Evolutionary conservation across 129 eudicot species (phyloP), one percentile per base, ranked within the genome.

Genomic region (Saussurea involucrata): DNA sequence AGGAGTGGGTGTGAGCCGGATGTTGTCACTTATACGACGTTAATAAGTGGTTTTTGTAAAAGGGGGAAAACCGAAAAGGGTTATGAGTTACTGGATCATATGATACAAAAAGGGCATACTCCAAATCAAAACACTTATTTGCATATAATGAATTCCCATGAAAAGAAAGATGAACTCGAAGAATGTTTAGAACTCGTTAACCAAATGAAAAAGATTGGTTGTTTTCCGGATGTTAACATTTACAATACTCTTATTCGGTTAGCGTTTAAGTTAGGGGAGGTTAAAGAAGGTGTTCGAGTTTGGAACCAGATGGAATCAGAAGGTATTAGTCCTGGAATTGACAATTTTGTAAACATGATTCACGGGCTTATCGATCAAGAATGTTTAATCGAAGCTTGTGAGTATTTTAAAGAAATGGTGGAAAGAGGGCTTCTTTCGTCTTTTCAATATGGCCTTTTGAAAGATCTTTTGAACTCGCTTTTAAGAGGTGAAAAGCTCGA

Each of bases 121-220:
- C 97, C 94, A 2, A 89, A 85, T 72, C 92, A 87, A 63, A 83
- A 87, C 10, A 91, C 92, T 33, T 91, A 86, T 80, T 69, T 88
- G 60, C 85, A 83, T 63, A 86, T 91, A 3, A 24, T 91, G 70
- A 58, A 86, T 75, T 82, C 97, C 24, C 94, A 88, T 46, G 97
- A 91, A 86, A 91, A 86, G 82, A 91, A 91, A 75, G 97, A 91
- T n/a, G 88, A 91, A 49, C 20, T 88, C 13, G 97, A 91, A 46
- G 92, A 91, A 63, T 88, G 94, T 81, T 10, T 88, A 61, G 92
- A 88, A 60, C 97, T 91, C 66, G 78, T 86, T 67, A 76, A 79
- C 24, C 86, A 88, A 75, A 91, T 91, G 97, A 74, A 24, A 37
- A 88, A 91, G 71, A 75, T 86, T 58, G 89, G 88, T 76, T 76